Conservation (phyloP, 305 asterid genomes). For the Fraxinus latifolia region DNA sequence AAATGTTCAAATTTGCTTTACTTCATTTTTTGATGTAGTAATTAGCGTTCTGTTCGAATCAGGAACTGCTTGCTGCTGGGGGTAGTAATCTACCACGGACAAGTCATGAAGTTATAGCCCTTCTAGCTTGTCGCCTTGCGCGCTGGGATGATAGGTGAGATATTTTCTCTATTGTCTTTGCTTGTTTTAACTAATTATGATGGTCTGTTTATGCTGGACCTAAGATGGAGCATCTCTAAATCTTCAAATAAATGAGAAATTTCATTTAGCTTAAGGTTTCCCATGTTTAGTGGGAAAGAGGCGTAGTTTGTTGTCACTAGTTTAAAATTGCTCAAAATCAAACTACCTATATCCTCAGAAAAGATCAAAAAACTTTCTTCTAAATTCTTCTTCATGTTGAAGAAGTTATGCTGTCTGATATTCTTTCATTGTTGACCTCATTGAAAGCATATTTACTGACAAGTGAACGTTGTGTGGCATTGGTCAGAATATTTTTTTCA, state of each 20-base stretch:
- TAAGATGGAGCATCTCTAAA: neutral
- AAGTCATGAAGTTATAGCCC: slow-evolving; percentile 57
- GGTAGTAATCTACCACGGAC: slow-evolving; percentile 49
- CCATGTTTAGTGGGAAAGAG: neutral
- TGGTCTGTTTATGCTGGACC: neutral
- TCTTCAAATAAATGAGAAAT: neutral
- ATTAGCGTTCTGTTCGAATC: slow-evolving; percentile 11
- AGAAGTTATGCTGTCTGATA: neutral
- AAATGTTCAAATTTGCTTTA: neutral
- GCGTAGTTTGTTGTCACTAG: neutral
- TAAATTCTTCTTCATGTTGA: neutral
- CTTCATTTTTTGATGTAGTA: slow-evolving; percentile 3
- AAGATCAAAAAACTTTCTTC: neutral
- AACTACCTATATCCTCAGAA: neutral
- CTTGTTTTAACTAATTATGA: neutral
- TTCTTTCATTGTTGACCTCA: neutral
- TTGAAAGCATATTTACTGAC: neutral
- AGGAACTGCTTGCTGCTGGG: slow-evolving; percentile 60
- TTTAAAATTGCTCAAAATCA: neutral
- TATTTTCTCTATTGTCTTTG: neutral
- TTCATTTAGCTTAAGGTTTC: neutral
- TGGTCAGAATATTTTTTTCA: neutral
- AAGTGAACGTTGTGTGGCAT: neutral
- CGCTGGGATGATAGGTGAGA: slow-evolving; percentile 58
- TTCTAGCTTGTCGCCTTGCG: slow-evolving; percentile 54